Percentiles rank a stretch among this genome's conserved stretches.
phyloP scores from a whole-genome alignment of 768 basidiomycete species.

The Suillus subaureus region DNA sequence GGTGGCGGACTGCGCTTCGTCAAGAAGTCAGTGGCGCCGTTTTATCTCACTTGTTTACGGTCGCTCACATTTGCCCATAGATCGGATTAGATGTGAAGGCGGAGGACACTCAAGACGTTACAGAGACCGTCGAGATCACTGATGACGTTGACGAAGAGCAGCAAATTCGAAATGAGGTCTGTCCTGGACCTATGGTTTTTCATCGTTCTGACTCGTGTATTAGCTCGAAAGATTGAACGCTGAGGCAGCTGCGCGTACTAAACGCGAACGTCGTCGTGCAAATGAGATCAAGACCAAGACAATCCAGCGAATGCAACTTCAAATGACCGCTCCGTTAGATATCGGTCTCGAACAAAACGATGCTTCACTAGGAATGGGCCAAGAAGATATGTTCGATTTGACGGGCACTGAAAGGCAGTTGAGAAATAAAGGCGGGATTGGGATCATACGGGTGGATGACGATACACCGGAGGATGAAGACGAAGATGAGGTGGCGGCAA shows the following conservation, averaged over 20 bases:
- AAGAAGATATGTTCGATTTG: conserved; percentile 90
- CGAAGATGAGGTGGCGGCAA: conserved; percentile 28
- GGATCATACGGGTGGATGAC: conserved; percentile 45
- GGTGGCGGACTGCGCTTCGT: conserved; percentile 86
- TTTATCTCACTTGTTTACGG: background rate
- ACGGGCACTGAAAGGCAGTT: conserved; percentile 55
- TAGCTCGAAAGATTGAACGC: conserved; percentile 84
- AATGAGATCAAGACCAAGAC: conserved; percentile 90
- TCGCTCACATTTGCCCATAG: conserved; percentile 38
- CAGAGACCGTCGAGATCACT: conserved; percentile 67
- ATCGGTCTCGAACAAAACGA: conserved; percentile 89
- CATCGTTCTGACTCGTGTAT: conserved; percentile 7
- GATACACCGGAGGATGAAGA: conserved; percentile 46
- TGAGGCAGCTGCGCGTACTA: conserved; percentile 70
- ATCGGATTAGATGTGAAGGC: conserved; percentile 83
- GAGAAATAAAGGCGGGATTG: conserved; percentile 42
- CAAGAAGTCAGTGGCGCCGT: conserved; percentile 64
- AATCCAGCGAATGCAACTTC: conserved; percentile 92
- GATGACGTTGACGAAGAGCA: conserved; percentile 85
- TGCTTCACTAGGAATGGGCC: conserved; percentile 67
- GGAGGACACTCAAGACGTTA: conserved; percentile 71
- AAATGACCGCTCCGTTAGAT: conserved; percentile 97
- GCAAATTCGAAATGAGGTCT: conserved; percentile 86
- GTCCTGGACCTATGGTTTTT: conserved; percentile 19
- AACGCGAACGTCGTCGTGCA: conserved; percentile 79